Percentiles rank a stretch among this genome's conserved stretches.
These are phyloP conservation scores for Crithidia mellificae DNA, from an alignment of 208 protist species.

Conservation along the genomic window DNA sequence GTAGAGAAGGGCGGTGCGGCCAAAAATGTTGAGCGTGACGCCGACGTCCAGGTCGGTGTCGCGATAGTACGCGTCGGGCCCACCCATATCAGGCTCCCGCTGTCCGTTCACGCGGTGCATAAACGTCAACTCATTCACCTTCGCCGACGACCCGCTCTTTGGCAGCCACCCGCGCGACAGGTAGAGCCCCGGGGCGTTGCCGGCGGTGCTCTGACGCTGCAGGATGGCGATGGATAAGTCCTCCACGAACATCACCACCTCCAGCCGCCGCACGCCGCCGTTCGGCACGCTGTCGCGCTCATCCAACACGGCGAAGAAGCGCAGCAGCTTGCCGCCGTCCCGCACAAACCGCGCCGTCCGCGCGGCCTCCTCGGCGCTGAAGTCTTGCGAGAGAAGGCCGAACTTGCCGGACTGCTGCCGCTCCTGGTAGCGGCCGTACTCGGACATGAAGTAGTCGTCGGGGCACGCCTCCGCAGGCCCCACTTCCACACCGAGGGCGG, in stretches of 20 bases:
- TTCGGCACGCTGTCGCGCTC: slow-evolving; percentile 51
- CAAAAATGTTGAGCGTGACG: slow-evolving; percentile 77
- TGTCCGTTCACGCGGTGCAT: slow-evolving; percentile 80
- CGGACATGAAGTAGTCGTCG: slow-evolving; percentile 74
- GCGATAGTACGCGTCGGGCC: slow-evolving; percentile 75
- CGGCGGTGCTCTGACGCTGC: slow-evolving; percentile 87
- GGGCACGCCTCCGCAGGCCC: slow-evolving; percentile 52
- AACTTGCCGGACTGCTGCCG: slow-evolving; percentile 55
- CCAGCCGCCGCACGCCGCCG: slow-evolving; percentile 86
- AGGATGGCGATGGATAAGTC: slow-evolving; percentile 96
- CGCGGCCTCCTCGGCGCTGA: slow-evolving; percentile 65
- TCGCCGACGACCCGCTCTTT: slow-evolving; percentile 69
- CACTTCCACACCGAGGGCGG: slow-evolving; percentile 72
- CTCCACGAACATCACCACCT: slow-evolving; percentile 94
- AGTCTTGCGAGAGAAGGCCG: slow-evolving; percentile 66
- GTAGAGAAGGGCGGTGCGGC: slow-evolving; percentile 84
- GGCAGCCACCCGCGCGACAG: slow-evolving; percentile 87
- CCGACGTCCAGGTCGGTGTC: slow-evolving; percentile 87
- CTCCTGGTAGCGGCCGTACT: slow-evolving; percentile 57
- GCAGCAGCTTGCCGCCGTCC: slow-evolving; percentile 94
- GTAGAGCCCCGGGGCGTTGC: slow-evolving; percentile 87
- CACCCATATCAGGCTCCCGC: slow-evolving; percentile 68
- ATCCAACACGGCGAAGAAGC: slow-evolving; percentile 92
- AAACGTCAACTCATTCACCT: slow-evolving; percentile 85
- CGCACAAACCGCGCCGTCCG: slow-evolving; percentile 86